These are phyloP conservation scores for Ajuga chamaepitys DNA, from an alignment of 257 asterid genomes.

Conservation along the genomic window DNA sequence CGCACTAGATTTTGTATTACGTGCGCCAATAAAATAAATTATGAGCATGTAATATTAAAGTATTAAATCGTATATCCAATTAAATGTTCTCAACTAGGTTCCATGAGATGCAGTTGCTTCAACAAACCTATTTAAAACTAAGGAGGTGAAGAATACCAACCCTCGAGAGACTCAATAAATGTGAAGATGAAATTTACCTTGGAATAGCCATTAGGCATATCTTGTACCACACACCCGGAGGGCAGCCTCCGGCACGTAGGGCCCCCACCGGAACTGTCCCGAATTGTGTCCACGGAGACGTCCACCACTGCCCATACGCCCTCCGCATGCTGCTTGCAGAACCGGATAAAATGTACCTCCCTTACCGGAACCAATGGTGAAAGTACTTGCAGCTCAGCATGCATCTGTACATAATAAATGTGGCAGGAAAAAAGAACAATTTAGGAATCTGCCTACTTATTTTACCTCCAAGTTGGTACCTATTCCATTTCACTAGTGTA, in stretches of 20 bases:
- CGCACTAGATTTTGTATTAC: background rate
- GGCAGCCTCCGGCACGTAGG: slow-evolving; percentile 69
- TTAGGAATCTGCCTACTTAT: no score
- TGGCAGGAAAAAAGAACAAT: no score
- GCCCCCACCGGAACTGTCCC: slow-evolving; percentile 30
- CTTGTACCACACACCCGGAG: slow-evolving; percentile 91
- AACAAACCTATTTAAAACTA: slow-evolving; percentile 46
- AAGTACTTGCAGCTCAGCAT: slow-evolving; percentile 85
- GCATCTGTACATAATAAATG: slow-evolving; percentile 43
- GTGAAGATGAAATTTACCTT: slow-evolving; percentile 46
- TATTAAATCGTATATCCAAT: background rate
- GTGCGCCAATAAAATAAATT: background rate
- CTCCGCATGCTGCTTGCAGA: slow-evolving; percentile 93
- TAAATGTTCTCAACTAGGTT: slow-evolving; percentile 29
- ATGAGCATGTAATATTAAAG: background rate
- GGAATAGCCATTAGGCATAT: slow-evolving; percentile 93
- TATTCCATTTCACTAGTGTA: background rate
- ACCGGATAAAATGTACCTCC: slow-evolving; percentile 82
- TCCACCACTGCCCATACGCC: slow-evolving; percentile 97
- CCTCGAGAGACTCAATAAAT: slow-evolving; percentile 32
- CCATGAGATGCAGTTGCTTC: slow-evolving; percentile 36
- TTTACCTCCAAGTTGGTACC: no score
- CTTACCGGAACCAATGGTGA: slow-evolving; percentile 89
- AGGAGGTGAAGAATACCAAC: slow-evolving; percentile 26
- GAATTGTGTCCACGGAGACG: slow-evolving; percentile 62